Evolutionary conservation across 495 filamentous ascomycete species (phyloP), one percentile per base, ranked within the genome.

Genomic region (Xylaria cubensis): DNA sequence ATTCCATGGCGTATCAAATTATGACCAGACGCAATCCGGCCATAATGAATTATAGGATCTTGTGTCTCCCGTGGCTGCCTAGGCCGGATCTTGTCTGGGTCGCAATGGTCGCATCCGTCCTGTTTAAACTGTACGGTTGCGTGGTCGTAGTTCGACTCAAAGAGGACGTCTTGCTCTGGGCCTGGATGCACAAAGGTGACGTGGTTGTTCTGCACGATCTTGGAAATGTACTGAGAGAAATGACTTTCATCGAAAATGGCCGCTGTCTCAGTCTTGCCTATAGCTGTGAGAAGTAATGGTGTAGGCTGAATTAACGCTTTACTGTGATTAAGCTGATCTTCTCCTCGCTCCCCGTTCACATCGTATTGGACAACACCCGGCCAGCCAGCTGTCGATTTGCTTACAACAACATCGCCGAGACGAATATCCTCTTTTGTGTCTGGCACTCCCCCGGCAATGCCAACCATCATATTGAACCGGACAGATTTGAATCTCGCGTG

Each of bases 21-120:
- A 36, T 81, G 68, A 0, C 73, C 78, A 0, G 80, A 81, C 0
- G 74, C 80, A n/a, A 81, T 75, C 0, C 48, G 1, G 0, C 80
- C 80, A 62, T 77, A 79, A 44, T 81, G 82, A 70, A 85, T 32
- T 24, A 7, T 15, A 4, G 50, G 50, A 7, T 26, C 15, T 4
- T n/a, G 26, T n/a, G 4, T 39, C 12, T 39, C 29, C 19, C 64
- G 64, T 15, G 32, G 29, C 48, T 19, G 17, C 21, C 64, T 29
- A 2, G 26, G 29, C 5, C 24, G 46, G 29, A 36, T 24, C 9
- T 9, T 34, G 17, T 41, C 8, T 9, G 29, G 46, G 64, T 67
- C 8, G 21, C 64, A 67, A 8, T 67, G 7, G 26, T n/a, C 15
- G 44, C 64, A 67, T 29, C 39, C 39, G 39, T 15, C 9, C 1